Percentiles rank a stretch among this genome's conserved stretches.
phyloP scores from a whole-genome alignment of 345 rosid genomes.

The Acer campestre region DNA sequence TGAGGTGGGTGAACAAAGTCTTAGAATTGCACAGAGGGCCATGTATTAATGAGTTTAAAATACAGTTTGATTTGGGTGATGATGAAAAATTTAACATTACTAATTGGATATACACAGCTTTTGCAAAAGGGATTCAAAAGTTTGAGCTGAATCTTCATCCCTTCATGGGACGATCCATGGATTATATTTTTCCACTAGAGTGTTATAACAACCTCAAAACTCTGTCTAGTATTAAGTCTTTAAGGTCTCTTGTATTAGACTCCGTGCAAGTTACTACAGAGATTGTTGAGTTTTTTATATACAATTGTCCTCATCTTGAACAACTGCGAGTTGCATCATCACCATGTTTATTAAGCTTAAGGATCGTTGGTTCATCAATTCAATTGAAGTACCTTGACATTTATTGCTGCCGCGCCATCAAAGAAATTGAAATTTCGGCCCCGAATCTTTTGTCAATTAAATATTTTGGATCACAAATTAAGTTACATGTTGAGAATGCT shows the following conservation, averaged over 20 bases:
- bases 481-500: background rate
- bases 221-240: background rate
- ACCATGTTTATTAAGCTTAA: background rate
- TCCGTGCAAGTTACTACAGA: background rate
- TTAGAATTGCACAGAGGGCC: background rate
- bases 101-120: too few species aligned
- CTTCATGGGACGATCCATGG: too few species aligned
- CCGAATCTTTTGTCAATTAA: background rate
- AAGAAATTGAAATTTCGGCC: constrained; percentile 3
- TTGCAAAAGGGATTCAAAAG: too few species aligned
- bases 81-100: too few species aligned
- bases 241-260: background rate
- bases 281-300: constrained; percentile 5
- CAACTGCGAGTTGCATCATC: background rate
- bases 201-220: background rate
- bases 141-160: too few species aligned
- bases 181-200: background rate
- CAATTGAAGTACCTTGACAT: constrained; percentile 8
- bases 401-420: background rate
- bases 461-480: background rate
- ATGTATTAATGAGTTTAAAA: background rate
- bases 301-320: constrained; percentile 2
- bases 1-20: constrained; percentile 5
- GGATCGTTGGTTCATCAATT: background rate
- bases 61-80: background rate